Evolutionary conservation across 2,329 filamentous ascomycete genomes (phyloP), one percentile per base, ranked within the genome.

Genomic region (Amesomyces nigricolor): DNA sequence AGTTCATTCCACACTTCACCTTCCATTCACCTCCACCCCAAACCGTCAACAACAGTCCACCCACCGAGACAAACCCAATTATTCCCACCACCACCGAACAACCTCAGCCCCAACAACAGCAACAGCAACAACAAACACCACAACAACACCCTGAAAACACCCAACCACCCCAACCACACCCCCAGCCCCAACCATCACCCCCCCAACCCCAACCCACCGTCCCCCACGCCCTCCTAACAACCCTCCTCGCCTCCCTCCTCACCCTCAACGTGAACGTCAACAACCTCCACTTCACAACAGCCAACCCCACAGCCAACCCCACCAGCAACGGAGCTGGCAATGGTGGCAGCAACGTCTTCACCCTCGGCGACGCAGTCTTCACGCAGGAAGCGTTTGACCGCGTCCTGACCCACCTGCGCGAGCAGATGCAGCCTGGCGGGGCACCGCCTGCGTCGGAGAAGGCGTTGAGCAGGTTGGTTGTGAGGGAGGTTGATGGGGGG

Each of bases 311-410:
- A 5, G 22, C 22, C 22, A 26, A 19, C 17, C 17, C 22, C 22
- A 26, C 4, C 22, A 5, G 4, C 22, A 26, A 26, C 22, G 22
- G 22, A 2, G 22, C 6, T 4, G 22, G 22, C 22, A 26, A 26
- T 26, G 22, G 22, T 26, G 22, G 22, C 22, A 26, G 22, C 22
- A 26, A 26, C 4, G 6, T 26, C 22, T 26, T 26, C 22, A 26
- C 22, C 22, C 17, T 58, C 38, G 57, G 60, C 48, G 61, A 63
- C 22, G 60, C 54, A 5, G 58, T 59, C 37, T 61, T 58, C 56
- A 45, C 60, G 7, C 58, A 62, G 17, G 60, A 61, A 39, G 60
- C 58, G 1, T 37, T 61, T 26, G 60, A 63, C 43, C 61, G 57
- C 26, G 54, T 63, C 48, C 51, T 63, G 16, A 53, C 55, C 11